Percentiles rank a stretch among this genome's conserved stretches.
Conservation (phyloP, 2,329 filamentous ascomycete genomes). For the Penicillium italicum region DNA sequence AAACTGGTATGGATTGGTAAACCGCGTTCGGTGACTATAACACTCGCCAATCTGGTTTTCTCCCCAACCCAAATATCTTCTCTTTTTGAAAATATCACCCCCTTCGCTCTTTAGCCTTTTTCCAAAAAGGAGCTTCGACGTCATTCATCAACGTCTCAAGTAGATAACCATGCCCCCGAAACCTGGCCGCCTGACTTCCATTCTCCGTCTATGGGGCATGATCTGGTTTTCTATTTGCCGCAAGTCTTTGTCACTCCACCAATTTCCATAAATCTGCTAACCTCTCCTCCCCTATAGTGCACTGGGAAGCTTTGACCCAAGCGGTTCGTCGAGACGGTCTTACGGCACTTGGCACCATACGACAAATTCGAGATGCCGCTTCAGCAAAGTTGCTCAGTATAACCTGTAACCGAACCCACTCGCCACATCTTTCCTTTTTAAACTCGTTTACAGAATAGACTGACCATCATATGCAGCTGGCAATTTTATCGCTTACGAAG, state of each 20-base stretch:
- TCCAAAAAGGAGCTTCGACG: not conserved
- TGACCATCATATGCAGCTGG: conserved; percentile 17
- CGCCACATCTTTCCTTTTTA: not conserved
- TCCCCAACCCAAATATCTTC: not conserved
- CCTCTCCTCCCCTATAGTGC: conserved; percentile 9
- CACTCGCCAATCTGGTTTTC: not conserved
- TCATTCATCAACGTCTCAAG: not conserved
- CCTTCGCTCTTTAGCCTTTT: not conserved
- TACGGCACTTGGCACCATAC: conserved; percentile 7
- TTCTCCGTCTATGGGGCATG: conserved; percentile 15
- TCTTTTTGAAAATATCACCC: no score
- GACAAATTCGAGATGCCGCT: conserved; percentile 19
- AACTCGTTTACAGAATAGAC: not conserved
- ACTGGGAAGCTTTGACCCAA: conserved; percentile 18
- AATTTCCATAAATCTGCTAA: not conserved
- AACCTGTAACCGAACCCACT: conserved; percentile 11
- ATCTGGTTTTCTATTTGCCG: conserved; percentile 17
- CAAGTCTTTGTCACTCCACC: not conserved
- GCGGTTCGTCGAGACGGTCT: conserved; percentile 18
- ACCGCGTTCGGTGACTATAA: not conserved
- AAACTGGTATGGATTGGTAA: not conserved
- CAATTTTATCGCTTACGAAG: conserved; percentile 33
- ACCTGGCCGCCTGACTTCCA: conserved; percentile 10
- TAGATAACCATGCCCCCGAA: not conserved
- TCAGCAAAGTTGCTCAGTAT: conserved; percentile 17